A percentile compares a stretch with the other conserved stretches of the same genome.
Conservation (phyloP, 345 rosid genomes). For the Turritis glabra region DNA sequence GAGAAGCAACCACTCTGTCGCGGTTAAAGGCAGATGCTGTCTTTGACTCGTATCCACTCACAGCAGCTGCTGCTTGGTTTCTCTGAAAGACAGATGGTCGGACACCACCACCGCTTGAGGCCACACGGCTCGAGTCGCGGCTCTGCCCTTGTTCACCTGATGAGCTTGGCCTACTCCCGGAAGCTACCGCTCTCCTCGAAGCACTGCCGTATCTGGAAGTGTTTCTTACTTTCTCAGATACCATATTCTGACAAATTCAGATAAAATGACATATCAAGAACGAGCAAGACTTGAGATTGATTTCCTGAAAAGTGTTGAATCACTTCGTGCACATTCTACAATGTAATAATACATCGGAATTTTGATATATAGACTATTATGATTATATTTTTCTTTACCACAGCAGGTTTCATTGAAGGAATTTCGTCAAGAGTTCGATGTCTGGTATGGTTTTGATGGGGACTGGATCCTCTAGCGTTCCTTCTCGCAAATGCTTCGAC, state of each 20-base stretch:
- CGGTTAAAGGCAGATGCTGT: constrained; percentile 53
- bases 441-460: constrained; percentile 52
- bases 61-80: constrained; percentile 42
- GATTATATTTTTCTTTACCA: constrained; percentile 33
- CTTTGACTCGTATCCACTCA: constrained; percentile 55
- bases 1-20: constrained; percentile 47
- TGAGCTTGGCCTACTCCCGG: constrained; percentile 69
- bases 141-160: constrained; percentile 68
- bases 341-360: background rate
- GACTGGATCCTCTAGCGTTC: constrained; percentile 51
- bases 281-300: background rate
- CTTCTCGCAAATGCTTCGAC: constrained; percentile 73
- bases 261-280: background rate
- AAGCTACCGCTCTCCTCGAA: constrained; percentile 65
- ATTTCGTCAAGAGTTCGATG: constrained; percentile 54
- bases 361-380: background rate
- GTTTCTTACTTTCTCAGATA: constrained; percentile 52
- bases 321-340: background rate
- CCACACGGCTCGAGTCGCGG: constrained; percentile 54
- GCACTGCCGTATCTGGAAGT: constrained; percentile 73
- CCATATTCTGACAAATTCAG: constrained; percentile 46
- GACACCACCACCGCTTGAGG: constrained; percentile 55
- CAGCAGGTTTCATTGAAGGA: constrained; percentile 58
- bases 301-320: background rate
- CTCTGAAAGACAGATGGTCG: constrained; percentile 68